Conservation (phyloP, 352 stramenopile species). For the Phytophthora multivora region DNA sequence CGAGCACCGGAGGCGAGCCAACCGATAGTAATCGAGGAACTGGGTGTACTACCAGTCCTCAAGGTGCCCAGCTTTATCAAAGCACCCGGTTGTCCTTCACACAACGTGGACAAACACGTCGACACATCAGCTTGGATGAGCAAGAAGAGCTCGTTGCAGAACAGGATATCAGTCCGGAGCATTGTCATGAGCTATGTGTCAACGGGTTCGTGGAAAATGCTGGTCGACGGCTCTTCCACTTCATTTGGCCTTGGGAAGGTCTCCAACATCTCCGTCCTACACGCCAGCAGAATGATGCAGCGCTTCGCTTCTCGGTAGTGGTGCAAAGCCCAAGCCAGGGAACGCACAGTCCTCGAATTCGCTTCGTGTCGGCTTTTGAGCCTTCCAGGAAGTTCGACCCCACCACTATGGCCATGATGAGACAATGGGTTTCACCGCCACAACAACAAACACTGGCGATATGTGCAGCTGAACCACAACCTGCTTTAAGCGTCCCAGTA, state of each 20-base stretch:
- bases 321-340: slow-evolving; percentile 30
- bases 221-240: slow-evolving; percentile 61
- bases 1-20: slow-evolving; percentile 14
- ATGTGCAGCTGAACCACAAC: slow-evolving; percentile 15
- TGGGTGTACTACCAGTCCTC: slow-evolving; percentile 5
- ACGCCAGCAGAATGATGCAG: slow-evolving; percentile 15
- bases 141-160: slow-evolving; percentile 45
- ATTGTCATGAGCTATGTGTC: slow-evolving; percentile 83
- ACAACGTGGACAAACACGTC: slow-evolving; percentile 14
- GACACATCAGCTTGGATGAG: slow-evolving; percentile 29
- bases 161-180: slow-evolving; percentile 61
- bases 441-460: slow-evolving; percentile 27
- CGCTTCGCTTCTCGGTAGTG: slow-evolving; percentile 37
- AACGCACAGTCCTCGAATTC: slow-evolving; percentile 42
- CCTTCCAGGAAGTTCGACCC: slow-evolving; percentile 30
- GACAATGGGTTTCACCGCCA: slow-evolving; percentile 15
- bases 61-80: slow-evolving; percentile 25
- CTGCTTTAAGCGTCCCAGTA: neutral
- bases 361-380: slow-evolving; percentile 51
- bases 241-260: slow-evolving; percentile 63
- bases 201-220: slow-evolving; percentile 72
- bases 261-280: slow-evolving; percentile 46
- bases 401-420: slow-evolving; percentile 30
- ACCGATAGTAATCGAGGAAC: slow-evolving; percentile 1
- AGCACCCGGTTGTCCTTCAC: slow-evolving; percentile 24